phyloP scores from a whole-genome alignment of 345 rosid species.

The Linum trigynum region DNA sequence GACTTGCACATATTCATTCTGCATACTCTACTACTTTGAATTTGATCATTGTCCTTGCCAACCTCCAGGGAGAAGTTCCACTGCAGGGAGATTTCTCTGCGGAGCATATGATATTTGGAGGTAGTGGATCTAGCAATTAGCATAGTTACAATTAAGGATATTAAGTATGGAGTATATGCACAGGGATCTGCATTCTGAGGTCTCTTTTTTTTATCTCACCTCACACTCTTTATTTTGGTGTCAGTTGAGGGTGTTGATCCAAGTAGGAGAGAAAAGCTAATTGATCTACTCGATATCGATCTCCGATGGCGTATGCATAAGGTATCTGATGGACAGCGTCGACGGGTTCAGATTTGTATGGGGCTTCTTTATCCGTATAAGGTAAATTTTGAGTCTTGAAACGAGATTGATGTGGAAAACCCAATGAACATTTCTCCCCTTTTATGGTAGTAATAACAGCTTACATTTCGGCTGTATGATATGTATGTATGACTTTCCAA shows the following conservation, averaged over 20 bases:
- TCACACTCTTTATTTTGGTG: neutral
- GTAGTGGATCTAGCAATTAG: conserved; percentile 21
- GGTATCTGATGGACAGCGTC: conserved; percentile 95
- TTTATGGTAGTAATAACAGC: no score
- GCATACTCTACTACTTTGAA: neutral
- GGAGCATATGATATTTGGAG: conserved; percentile 95
- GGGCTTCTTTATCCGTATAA: conserved; percentile 91
- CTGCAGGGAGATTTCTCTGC: conserved; percentile 97
- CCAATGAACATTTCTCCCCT: neutral
- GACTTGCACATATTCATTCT: neutral
- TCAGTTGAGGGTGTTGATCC: conserved; percentile 93
- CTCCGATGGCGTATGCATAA: conserved; percentile 97
- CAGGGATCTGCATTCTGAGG: neutral
- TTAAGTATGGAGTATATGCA: neutral
- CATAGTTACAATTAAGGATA: neutral
- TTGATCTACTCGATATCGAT: conserved; percentile 90
- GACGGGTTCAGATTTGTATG: conserved; percentile 96
- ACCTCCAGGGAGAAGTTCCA: conserved; percentile 75
- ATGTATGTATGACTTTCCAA: no score
- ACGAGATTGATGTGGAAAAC: neutral
- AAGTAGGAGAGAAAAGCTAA: conserved; percentile 67
- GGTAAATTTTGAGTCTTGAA: conserved; percentile 28
- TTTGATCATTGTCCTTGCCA: conserved; percentile 12
- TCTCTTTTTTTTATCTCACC: neutral
- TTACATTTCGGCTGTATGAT: no score